These are phyloP conservation scores for Ajuga chamaepitys DNA, from an alignment of 257 asterid genomes.

Conservation along the genomic window DNA sequence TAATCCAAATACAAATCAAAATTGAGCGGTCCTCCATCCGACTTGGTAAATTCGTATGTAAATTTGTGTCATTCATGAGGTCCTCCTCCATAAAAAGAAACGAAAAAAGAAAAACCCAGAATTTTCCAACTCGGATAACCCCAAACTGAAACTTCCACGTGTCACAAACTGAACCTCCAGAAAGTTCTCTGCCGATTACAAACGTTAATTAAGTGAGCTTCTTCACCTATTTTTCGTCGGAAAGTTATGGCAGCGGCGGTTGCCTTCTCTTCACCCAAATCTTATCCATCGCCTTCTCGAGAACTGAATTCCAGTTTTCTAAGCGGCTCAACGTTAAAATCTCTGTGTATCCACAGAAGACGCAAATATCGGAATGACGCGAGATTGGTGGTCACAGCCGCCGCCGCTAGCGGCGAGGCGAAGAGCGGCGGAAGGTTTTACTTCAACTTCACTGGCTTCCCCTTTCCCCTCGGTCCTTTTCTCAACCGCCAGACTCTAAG, in stretches of 20 bases:
- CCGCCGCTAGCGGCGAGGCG: conserved; percentile 26
- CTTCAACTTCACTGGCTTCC: conserved; percentile 84
- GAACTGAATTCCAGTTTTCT: conserved; percentile 35
- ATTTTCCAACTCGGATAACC: conserved; percentile 19
- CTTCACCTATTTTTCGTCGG: neutral
- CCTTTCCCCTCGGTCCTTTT: conserved; percentile 96
- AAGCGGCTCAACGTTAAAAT: conserved; percentile 37
- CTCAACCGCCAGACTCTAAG: conserved; percentile 76
- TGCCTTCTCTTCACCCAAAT: conserved; percentile 38
- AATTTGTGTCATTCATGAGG: no score
- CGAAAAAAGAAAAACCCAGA: neutral
- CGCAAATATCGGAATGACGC: conserved; percentile 20
- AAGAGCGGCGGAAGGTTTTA: conserved; percentile 60
- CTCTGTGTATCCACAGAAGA: conserved; percentile 36
- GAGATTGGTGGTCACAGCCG: conserved; percentile 43
- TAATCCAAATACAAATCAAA: no score
- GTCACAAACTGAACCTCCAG: conserved; percentile 27
- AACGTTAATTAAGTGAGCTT: no score
- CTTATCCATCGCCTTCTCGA: conserved; percentile 24
- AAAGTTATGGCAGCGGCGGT: conserved; percentile 42
- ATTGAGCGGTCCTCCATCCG: no score
- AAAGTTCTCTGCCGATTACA: no score
- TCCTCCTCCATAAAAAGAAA: neutral
- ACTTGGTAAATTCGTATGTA: no score
- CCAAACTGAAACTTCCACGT: conserved; percentile 30